A percentile compares a stretch with the other conserved stretches of the same genome.
phyloP scores from a whole-genome alignment of 2,329 filamentous ascomycete species.

The Ascochyta clinopodiicola region DNA sequence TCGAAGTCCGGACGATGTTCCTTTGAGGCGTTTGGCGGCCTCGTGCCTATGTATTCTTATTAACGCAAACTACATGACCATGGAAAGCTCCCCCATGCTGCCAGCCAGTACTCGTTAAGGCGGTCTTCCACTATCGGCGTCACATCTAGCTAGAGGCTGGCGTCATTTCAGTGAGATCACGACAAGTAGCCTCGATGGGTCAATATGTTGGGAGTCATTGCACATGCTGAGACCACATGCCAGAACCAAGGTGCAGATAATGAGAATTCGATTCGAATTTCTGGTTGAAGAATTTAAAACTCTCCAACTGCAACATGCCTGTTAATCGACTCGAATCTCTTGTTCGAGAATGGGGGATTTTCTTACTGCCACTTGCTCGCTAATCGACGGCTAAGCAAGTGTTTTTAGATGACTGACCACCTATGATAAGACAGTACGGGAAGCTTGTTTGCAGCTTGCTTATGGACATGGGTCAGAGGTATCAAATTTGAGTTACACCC shows the following conservation, averaged over 20 bases:
- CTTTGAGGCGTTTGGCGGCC: background rate
- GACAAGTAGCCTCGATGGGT: no score
- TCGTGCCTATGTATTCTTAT: background rate
- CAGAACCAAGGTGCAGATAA: no score
- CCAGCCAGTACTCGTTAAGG: background rate
- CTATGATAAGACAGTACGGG: background rate
- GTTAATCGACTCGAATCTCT: no score
- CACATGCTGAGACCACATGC: no score
- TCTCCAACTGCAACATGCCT: background rate
- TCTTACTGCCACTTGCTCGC: no score
- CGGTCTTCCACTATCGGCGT: background rate
- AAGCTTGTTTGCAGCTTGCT: background rate
- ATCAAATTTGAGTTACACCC: background rate
- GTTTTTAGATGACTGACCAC: background rate
- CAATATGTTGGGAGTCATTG: no score
- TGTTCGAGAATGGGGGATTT: no score
- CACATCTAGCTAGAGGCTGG: no score
- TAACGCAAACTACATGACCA: background rate
- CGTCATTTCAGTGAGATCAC: no score
- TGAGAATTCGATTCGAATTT: background rate
- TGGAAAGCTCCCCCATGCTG: background rate
- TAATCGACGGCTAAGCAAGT: no score
- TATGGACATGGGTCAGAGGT: background rate
- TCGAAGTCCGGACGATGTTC: slow-evolving; percentile 3
- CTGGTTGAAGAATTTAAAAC: background rate